phyloP scores from a whole-genome alignment of 2,329 filamentous ascomycete genomes.

The Arthrobotrys entomopaga region DNA sequence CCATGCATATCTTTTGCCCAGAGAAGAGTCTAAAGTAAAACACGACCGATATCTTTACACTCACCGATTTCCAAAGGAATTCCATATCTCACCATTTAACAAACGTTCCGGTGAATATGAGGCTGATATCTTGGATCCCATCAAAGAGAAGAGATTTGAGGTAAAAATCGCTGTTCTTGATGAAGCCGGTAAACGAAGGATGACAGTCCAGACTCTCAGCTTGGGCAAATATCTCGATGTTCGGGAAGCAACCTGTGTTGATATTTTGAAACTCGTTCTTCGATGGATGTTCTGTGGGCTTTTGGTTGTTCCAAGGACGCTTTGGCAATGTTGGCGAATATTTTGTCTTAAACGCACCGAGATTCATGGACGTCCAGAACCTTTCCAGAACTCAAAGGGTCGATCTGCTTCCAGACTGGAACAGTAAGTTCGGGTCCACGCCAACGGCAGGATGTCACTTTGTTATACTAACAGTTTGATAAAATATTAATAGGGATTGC shows the following conservation, averaged over 20 bases:
- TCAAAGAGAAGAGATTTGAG: slow-evolving; percentile 59
- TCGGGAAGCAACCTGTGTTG: slow-evolving; percentile 50
- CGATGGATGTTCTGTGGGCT: slow-evolving; percentile 57
- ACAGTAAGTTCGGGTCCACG: slow-evolving; percentile 37
- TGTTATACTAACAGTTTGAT: background rate
- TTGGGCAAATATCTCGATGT: slow-evolving; percentile 56
- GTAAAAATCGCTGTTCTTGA: slow-evolving; percentile 57
- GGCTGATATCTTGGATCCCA: slow-evolving; percentile 64
- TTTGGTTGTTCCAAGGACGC: slow-evolving; percentile 56
- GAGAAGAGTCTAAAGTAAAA: slow-evolving; percentile 59
- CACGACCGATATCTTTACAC: slow-evolving; percentile 39
- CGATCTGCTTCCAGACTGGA: slow-evolving; percentile 55
- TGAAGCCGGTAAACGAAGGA: slow-evolving; percentile 55
- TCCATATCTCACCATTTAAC: slow-evolving; percentile 82
- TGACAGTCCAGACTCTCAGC: slow-evolving; percentile 57
- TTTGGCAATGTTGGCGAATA: slow-evolving; percentile 57
- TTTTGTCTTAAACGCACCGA: slow-evolving; percentile 54
- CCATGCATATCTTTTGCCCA: slow-evolving; percentile 72
- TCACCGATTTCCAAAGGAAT: slow-evolving; percentile 69
- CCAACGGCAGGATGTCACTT: background rate
- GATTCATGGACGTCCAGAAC: slow-evolving; percentile 57
- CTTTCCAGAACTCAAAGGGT: slow-evolving; percentile 51
- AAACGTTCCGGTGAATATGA: slow-evolving; percentile 64
- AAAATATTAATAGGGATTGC: slow-evolving; percentile 12
- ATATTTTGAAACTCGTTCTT: slow-evolving; percentile 53